Base-by-base conservation (phyloP, 179 eudicot genomes). In the Actinidia chinensis region DNA sequence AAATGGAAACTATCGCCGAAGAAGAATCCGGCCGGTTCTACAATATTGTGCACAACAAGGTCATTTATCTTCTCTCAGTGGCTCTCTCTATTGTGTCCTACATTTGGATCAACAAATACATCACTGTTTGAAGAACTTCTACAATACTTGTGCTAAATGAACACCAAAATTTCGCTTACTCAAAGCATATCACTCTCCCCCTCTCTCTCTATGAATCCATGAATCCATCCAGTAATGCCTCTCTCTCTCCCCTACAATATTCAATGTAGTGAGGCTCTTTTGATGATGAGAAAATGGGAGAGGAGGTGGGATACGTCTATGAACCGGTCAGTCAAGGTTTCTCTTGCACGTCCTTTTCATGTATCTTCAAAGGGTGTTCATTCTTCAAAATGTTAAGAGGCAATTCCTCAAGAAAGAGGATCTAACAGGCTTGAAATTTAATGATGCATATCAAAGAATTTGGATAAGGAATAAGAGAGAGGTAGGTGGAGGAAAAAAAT, bases 1-100 rank as follows among this genome's bases (percentile, higher is more conserved):
- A 74, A 58, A 15, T 82, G 23, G 80, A 78, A 72, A 68, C 79
- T 59, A 78, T 82, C 58, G 67, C 69, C 0, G 84, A 82, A 61
- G 84, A 82, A 78, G 84, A 52, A 54, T 54, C 71, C 1, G n/a
- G 23, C 8, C 33, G 59, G 40, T 20, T 60, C 3, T 22, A 13
- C 10, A 4, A 25, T 23, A 4, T 55, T 51, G 18, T 52, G 43
- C 54, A 56, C 44, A 78, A 74, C 76, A 78, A 70, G 59, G 76
- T 69, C n/a, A 14, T 82, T 5, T 74, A 28, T 55, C 25, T 81
- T 51, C 73, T 81, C 40, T 75, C 78, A 47, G 55, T 82, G 52
- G 58, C 72, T 8, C 71, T 82, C 33, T 82, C 84, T 23, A 33
- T 78, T 54, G 75, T 42, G 7, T 78, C 81, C 33, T 82, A 74